These are phyloP conservation scores for Tulasnella sp. DNA, from an alignment of 768 basidiomycete genomes.

Conservation along the genomic window DNA sequence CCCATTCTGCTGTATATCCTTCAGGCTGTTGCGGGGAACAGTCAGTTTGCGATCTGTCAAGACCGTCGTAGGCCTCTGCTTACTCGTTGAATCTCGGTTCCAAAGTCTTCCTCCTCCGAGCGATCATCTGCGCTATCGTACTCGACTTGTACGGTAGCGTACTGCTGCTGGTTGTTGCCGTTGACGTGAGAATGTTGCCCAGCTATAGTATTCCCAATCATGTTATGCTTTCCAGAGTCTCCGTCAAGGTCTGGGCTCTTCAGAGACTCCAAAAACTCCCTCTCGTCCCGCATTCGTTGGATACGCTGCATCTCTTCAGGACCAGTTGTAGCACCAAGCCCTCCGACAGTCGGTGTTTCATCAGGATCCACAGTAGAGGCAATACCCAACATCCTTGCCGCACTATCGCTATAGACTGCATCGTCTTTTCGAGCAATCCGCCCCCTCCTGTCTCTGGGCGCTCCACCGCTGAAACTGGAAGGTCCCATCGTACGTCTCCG, in stretches of 20 bases:
- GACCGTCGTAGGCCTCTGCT: background rate
- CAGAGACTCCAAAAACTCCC: conserved; percentile 21
- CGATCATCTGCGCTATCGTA: conserved; percentile 23
- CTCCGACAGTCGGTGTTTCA: conserved; percentile 19
- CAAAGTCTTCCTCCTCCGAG: conserved; percentile 19
- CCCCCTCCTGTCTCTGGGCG: conserved; percentile 74
- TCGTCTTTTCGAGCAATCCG: conserved; percentile 43
- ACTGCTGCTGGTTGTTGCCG: background rate
- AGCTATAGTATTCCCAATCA: background rate
- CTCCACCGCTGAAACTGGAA: conserved; percentile 66
- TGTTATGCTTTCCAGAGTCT: background rate
- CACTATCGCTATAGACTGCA: background rate
- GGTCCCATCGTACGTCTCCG: conserved; percentile 43
- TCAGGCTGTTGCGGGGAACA: background rate
- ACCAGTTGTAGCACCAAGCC: background rate
- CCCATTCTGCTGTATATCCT: background rate
- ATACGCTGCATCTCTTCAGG: conserved; percentile 9
- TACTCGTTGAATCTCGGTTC: conserved; percentile 20
- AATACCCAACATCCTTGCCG: background rate
- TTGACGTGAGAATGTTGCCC: background rate
- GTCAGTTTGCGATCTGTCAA: background rate
- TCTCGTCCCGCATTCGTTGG: conserved; percentile 15
- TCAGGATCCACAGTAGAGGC: background rate
- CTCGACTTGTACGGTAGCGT: background rate
- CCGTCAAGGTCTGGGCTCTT: conserved; percentile 24